Base-by-base conservation (phyloP, 2,329 filamentous ascomycete species). In the Curvularia spicifera region DNA sequence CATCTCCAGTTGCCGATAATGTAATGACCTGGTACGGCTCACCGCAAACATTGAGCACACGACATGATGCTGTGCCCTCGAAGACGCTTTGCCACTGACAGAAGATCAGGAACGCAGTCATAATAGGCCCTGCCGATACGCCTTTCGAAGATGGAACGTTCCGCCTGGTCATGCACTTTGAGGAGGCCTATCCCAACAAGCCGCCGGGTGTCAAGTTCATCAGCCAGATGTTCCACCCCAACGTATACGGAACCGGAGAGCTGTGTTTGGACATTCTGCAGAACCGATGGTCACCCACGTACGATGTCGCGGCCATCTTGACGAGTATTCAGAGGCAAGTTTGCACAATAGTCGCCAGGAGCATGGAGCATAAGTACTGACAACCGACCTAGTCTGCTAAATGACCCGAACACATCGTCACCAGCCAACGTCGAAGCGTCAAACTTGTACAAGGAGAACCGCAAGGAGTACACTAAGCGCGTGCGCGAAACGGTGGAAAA, bases 131-230 rank as follows among this genome's bases (percentile, higher is more conserved):
- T 39, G 92, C 92, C 59, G 95, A 99, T 73, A 99, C 95, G 1
- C 94, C 95, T 1, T 99, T 98, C 73, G 95, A 99, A 79, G 95
- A 99, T 78, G 95, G 95, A 63, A 99, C 95, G 22, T 99, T 99
- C 78, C 86, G 94, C 66, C 88, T 99, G 10, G 93, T 98, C 51
- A 98, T 99, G 94, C 93, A 97, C 75, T 99, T 99, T 70, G 95
- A 98, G 76, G 95, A 99, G 78, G 93, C 97, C 73, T 99, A 99
- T 72, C 95, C 95, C 29, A 99, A 98, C 81, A 98, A 98, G 78
- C 95, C 95, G 5, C 95, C 95, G 0, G 91, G 93, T 33, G 95
- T 98, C 80, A 98, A 98, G 76, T 99, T 99, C 78, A 96, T 99
- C 77, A 96, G 91, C 78, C 88, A 95, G 77, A 99, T 99, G 95